Evolutionary conservation across 2,329 filamentous ascomycete genomes (phyloP).

Genomic region (Hypoxylon sp.): DNA sequence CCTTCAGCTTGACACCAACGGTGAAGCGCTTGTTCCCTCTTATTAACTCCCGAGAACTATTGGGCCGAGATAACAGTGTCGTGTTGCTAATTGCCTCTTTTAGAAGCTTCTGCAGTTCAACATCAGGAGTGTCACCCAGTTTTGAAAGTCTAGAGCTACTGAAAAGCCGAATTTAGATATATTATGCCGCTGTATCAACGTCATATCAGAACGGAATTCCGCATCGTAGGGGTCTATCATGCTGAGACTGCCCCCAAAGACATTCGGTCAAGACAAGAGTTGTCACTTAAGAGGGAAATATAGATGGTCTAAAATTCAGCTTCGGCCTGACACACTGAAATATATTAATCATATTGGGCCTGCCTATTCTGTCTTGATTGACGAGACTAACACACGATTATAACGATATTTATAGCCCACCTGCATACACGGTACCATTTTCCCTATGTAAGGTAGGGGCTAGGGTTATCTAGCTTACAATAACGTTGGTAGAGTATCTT

Average conservation of each 20-base stretch:
- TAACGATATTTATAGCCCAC: neutral
- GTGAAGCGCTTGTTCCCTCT: neutral
- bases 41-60: neutral
- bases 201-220: neutral
- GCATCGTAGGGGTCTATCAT: neutral
- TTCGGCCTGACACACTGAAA: neutral
- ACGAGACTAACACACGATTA: neutral
- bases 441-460: neutral
- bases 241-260: too few relatives aligned
- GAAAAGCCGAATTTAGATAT: neutral
- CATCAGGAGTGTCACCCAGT: neutral
- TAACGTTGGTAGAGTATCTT: neutral
- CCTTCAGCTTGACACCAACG: neutral
- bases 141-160: neutral
- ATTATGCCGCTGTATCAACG: neutral
- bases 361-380: neutral
- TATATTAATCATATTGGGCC: neutral
- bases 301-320: neutral
- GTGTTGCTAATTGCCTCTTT: neutral
- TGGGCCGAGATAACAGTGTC: neutral
- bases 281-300: neutral
- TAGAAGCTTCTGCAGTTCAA: neutral
- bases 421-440: neutral
- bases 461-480: neutral
- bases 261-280: neutral